A percentile compares a stretch with the other conserved stretches of the same genome.
Conservation (phyloP, 2,329 filamentous ascomycete species). For the Hypoxylon sp. region DNA sequence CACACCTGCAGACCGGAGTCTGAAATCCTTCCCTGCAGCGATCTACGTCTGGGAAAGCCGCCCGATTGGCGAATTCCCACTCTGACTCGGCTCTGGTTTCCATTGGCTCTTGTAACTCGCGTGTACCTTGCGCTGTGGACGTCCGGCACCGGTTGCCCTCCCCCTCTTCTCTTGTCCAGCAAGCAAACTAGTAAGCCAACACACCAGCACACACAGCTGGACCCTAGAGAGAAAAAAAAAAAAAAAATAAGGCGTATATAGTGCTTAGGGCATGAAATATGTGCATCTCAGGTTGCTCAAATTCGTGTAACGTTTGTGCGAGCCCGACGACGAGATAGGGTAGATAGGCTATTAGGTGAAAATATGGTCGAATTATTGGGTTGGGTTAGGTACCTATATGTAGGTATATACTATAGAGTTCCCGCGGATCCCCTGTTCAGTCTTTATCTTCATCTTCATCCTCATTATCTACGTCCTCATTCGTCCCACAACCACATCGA, state of each 20-base stretch:
- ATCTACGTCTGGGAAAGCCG: constrained; percentile 16
- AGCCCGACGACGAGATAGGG: neutral
- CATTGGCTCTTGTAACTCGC: constrained; percentile 21
- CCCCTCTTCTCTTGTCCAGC: neutral
- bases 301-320: neutral
- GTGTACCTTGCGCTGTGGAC: constrained; percentile 3
- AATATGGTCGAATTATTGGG: neutral
- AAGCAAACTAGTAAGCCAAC: constrained; percentile 1
- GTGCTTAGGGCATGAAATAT: neutral
- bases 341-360: neutral
- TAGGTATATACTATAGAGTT: neutral
- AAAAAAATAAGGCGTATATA: neutral
- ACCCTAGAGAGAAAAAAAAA: no score
- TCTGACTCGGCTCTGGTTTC: neutral
- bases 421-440: neutral
- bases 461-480: neutral
- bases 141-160: constrained; percentile 28
- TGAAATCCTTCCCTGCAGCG: constrained; percentile 8
- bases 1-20: no score
- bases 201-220: neutral
- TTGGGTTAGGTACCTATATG: neutral
- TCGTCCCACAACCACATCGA: neutral
- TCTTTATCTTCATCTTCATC: neutral
- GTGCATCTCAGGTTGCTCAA: neutral
- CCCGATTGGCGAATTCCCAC: constrained; percentile 24